Base-by-base conservation (phyloP, 768 basidiomycete species). In the Trametes coccinea region DNA sequence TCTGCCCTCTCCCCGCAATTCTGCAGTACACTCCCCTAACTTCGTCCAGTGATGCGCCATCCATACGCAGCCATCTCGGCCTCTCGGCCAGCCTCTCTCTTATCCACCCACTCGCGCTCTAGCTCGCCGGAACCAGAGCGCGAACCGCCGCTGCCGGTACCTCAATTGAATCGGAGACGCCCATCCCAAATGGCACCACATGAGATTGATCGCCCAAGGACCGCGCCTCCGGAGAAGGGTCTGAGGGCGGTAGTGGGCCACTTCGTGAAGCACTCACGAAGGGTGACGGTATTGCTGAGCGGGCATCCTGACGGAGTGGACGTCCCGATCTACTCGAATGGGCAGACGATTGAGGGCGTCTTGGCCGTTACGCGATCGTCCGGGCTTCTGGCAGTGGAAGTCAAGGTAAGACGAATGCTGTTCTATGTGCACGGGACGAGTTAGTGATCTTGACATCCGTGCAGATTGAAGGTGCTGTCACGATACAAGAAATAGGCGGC, bases 381-480 rank as follows among this genome's bases (percentile, higher is more conserved):
- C 8, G 66, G 66, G 3, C 27, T 72, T 30, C 61, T 70, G 16
- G 60, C 66, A 5, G 54, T 70, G 2, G 62, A 68, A 11, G 60
- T 68, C 16, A 64, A 60, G 62, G 71, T 70, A 47, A 2, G 43
- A n/a, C 27, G 17, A 14, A 30, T 17, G 17, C 6, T 30, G 2
- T 6, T n/a, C 17, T 53, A 9, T 14, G 41, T 16, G 41, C 10
- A 5, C 7, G 41, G 41, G 41, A 14, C 5, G 14, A 9, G 13
- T 43, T 5, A 31, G 13, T 22, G n/a, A 17, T 14, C 14, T 11
- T 33, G 29, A 33, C 53, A 16, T 22, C 10, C 13, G 11, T 2
- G 27, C 44, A 74, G 74, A 53, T 73, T 53, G 69, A 70, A 27
- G 74, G 74, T 0, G 44, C 27, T 16, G 63, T 75, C 29, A 65